Evolutionary conservation across 176 grass and related monocot genomes (phyloP), one percentile per base, ranked within the genome.

Genomic region (Oryza brachyantha): DNA sequence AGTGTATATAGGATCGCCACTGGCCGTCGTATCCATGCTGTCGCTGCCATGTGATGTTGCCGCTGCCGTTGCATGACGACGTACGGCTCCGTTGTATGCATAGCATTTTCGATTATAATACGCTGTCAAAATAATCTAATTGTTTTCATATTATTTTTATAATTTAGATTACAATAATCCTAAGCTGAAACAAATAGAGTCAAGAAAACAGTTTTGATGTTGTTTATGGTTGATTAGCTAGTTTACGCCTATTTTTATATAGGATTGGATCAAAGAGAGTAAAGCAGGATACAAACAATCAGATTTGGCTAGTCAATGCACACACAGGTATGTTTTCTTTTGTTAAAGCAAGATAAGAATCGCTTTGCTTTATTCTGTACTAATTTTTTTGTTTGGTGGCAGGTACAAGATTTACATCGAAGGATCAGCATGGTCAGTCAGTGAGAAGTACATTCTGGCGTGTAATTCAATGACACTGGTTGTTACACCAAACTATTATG

Each of bases 401-500:
- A 97, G 94, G 50, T 95, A 93, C 84, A 95, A 95, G 86, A 99
- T 99, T 19, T 99, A 95, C 65, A 91, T 99, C 14, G 96, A 99
- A 77, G 96, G 96, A 34, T 87, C 81, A 35, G 92, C 90, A 41
- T 99, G 96, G 92, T 99, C 96, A 16, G 88, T 99, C 48, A 99
- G 96, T 74, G 88, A 99, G 81, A 99, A 95, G 66, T 99, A 99
- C 75, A 95, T 99, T 85, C 80, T 99, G 65, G 96, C 96, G 45
- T 99, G 96, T 4, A 79, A 95, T 86, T 99, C 92, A 2, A 85
- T 95, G 85, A 86, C 90, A 24, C 80, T 99, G 61, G 74, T 95
- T 66, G 68, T 99, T 77, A 89, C 61, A 75, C 88, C 96, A 13
- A 95, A 81, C 45, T 99, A 89, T 70, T 89, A 95, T n/a, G 96